Base-by-base conservation (phyloP, 108 stramenopile species). In the Seminavis robusta region DNA sequence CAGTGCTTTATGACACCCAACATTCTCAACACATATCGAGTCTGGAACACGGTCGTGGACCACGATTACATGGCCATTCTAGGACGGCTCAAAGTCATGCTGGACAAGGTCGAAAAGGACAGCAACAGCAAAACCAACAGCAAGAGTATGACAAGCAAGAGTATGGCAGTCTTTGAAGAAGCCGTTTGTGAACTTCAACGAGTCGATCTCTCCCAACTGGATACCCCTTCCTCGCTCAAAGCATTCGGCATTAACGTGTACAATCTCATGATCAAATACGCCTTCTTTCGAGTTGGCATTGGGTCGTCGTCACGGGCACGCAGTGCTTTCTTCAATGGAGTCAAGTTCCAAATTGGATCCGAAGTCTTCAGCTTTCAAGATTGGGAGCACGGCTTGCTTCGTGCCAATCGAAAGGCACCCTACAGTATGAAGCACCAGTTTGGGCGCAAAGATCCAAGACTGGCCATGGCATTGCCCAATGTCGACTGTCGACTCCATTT, bases 181-280 rank as follows among this genome's bases (percentile, higher is more conserved):
- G 78, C 74, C 4, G 62, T 62, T 21, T 85, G 83, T 54, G 70
- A 73, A 29, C 58, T 85, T 4, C 83, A 85, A 61, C 45, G 55
- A 23, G 48, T 79, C 13, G 43, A 61, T 25, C 3, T 83, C 33
- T 44, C 33, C 1, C 38, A 60, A 27, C 63, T 83, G 76, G 52
- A 67, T 39, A 56, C 52, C 8, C 20, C 33, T 26, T 20, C 39
- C 28, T 52, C 60, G 2, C 48, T 60, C 13, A 46, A 41, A 30
- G 84, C 84, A 4, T 83, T 81, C 40, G 56, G 63, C 8, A 71
- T 90, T 17, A 90, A 90, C 59, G 2, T 86, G 2, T 90, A 90
- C 74, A 90, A 86, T 65, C 58, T 86, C 38, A 71, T 84, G 75
- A 77, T 86, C 54, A 78, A 74, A 26, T 86, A 84, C 52, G 84